Percentiles rank a stretch among this genome's conserved stretches.
These are phyloP conservation scores for Sporothrix pseudoabietina DNA, from an alignment of 2,329 filamentous ascomycete genomes.

Conservation along the genomic window DNA sequence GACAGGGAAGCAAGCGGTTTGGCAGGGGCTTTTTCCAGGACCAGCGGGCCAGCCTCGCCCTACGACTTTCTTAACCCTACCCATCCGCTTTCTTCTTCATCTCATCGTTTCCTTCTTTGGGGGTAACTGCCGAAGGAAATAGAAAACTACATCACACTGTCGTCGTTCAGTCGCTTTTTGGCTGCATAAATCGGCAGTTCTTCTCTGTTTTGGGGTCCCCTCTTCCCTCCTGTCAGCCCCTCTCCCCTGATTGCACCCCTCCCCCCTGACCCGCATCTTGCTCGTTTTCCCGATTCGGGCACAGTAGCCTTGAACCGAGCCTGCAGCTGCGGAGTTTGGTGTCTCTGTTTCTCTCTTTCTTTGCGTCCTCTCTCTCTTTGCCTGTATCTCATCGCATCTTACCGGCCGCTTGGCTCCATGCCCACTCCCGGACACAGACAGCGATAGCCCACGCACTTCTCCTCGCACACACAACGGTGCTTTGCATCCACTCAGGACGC, in stretches of 20 bases:
- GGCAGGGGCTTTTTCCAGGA: background rate
- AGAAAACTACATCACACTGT: background rate
- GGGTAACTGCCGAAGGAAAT: conserved; percentile 1
- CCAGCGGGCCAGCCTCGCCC: conserved; percentile 7
- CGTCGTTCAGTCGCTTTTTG: background rate
- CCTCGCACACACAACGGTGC: background rate
- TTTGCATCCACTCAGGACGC: conserved; percentile 3
- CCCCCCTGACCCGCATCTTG: conserved; percentile 19
- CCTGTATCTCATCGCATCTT: conserved; percentile 5
- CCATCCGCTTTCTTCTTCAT: background rate
- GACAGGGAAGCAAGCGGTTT: background rate
- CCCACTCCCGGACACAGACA: conserved; percentile 3
- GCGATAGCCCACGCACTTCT: background rate
- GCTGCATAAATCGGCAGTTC: conserved; percentile 7
- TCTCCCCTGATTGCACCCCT: conserved; percentile 14
- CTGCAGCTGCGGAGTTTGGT: background rate
- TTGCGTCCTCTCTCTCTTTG: background rate
- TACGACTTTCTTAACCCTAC: background rate
- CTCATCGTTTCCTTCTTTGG: conserved; percentile 19
- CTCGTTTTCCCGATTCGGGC: conserved; percentile 24
- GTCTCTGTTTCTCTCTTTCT: background rate
- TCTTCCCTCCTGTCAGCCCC: conserved; percentile 12
- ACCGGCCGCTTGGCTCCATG: conserved; percentile 13
- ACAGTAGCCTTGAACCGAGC: background rate
- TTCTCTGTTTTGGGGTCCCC: background rate